Evolutionary conservation across 352 stramenopile species (phyloP).

Genomic region (Pythium myriotylum): DNA sequence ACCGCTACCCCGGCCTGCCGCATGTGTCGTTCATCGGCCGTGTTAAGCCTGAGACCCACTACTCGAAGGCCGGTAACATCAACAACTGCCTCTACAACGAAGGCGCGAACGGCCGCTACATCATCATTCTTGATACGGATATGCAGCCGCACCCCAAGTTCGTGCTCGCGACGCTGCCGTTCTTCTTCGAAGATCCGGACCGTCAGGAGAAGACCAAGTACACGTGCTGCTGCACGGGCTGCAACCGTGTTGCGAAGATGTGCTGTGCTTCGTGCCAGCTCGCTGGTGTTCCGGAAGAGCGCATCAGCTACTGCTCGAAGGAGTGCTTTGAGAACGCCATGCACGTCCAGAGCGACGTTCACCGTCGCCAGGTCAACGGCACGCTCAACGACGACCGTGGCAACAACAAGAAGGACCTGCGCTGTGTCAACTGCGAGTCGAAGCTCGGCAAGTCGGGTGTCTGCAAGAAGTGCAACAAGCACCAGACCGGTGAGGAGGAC

Average conservation of each 20-base stretch:
- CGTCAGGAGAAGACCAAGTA: constrained; percentile 68
- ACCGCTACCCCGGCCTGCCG: constrained; percentile 74
- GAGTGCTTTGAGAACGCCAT: constrained; percentile 56
- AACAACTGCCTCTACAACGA: constrained; percentile 90
- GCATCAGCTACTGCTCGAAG: constrained; percentile 53
- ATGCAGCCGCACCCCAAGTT: constrained; percentile 87
- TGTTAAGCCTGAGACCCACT: constrained; percentile 80
- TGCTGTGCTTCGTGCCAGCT: constrained; percentile 53
- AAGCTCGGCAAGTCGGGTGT: constrained; percentile 35
- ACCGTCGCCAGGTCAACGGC: constrained; percentile 48
- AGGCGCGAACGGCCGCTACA: constrained; percentile 72
- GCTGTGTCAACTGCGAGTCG: constrained; percentile 35
- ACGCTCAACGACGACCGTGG: constrained; percentile 32
- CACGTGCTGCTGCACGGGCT: constrained; percentile 43
- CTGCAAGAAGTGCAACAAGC: constrained; percentile 40
- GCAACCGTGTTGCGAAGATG: constrained; percentile 47
- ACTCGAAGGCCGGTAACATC: constrained; percentile 89
- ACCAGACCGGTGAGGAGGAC: constrained; percentile 21
- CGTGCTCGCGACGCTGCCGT: constrained; percentile 69
- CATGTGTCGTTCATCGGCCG: constrained; percentile 79
- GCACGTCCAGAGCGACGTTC: constrained; percentile 41
- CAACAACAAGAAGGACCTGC: constrained; percentile 37
- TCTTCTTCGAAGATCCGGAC: constrained; percentile 84
- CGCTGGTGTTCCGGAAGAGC: constrained; percentile 43
- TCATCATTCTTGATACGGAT: constrained; percentile 83